Evolutionary conservation across 441 rosid species (phyloP), one percentile per base, ranked within the genome.

Genomic region (Erodium trifolium): DNA sequence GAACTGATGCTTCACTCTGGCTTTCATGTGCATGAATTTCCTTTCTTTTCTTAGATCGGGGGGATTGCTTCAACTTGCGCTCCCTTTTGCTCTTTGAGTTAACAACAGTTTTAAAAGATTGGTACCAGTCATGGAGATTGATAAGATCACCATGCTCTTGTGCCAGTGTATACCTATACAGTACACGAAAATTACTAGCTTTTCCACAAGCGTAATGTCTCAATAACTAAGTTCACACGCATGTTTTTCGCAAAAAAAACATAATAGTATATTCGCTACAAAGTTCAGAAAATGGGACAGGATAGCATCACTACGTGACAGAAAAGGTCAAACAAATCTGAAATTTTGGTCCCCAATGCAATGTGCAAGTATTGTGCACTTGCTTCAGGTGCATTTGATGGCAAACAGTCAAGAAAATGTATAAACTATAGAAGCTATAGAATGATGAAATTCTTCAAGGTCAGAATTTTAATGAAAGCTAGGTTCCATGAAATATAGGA

Each of bases 81-180:
- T 83, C 89, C 72, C 76, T 78, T 74, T 81, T 83, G 70, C 69
- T 81, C 53, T 66, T 75, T 14, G 79, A 69, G 68, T 19, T 60
- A 9, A 78, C 77, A 45, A 88, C 73, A n/a, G 85, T 77, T 78
- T 92, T 94, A 80, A 91, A 94, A 65, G 96, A 85, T 75, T 87
- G 88, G 70, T 91, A 90, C 99, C 97, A 94, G 77, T 91, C 99
- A 69, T 92, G 91, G 37, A 94, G 84, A 80, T 94, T 94, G 63
- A 91, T 81, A 74, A 87, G 85, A 81, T 91, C 97, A 0, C 94
- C 92, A 65, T 94, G 97, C 82, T 92, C 97, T 79, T 86, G 96
- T 68, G 88, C 85, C 31, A 91, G 84, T 3, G 72, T 76, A 77
- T 90, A 92, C 91, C 99, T 94, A 76, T 5, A 72, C 34, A 60